Evolutionary conservation across 768 basidiomycete genomes (phyloP), one percentile per base, ranked within the genome.

Genomic region (Leccinum fibrillosum): DNA sequence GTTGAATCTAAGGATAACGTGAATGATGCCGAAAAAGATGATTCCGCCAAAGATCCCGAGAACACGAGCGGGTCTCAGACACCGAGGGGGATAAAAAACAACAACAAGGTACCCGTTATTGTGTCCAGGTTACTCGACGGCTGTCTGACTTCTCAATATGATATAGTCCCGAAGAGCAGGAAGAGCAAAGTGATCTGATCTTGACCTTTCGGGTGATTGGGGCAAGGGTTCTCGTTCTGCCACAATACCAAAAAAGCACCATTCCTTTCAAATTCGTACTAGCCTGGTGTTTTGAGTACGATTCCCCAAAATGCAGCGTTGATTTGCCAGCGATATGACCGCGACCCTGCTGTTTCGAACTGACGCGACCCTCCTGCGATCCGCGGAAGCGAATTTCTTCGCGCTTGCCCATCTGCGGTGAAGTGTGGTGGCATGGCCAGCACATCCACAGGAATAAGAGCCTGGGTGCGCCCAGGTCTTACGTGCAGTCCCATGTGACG

Each of bases 21-120:
- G 56, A 66, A 66, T 61, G 58, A 66, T n/a, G 50, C 2, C 54
- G 66, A 73, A 61, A 62, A 67, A 49, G 57, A 70, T 66, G 66
- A 70, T 49, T 50, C 60, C 64, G 44, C 62, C 64, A 69, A 71
- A 62, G 69, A 66, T 45, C 52, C 49, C 52, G 67, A 67, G 52
- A 19, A 21, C n/a, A 15, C 19, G n/a, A 52, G 56, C 48, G 56
- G 47, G 0, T 53, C 19, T 64, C 72, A 44, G 72, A 72, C 39
- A 48, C 11, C 28, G 72, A 74, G 2, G 52, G 52, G 2, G 8
- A 53, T 25, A 21, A 21, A 2, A 21, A 21, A 21, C 21, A 26
- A 25, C 4, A 25, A 7, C 56, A 49, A 60, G 62, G 70, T 72
- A 54, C 52, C 59, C n/a, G 28, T 30, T 13, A 52, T 42, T 47